Base-by-base conservation (phyloP, 768 basidiomycete genomes). In the Hygrophorus pudorinus region DNA sequence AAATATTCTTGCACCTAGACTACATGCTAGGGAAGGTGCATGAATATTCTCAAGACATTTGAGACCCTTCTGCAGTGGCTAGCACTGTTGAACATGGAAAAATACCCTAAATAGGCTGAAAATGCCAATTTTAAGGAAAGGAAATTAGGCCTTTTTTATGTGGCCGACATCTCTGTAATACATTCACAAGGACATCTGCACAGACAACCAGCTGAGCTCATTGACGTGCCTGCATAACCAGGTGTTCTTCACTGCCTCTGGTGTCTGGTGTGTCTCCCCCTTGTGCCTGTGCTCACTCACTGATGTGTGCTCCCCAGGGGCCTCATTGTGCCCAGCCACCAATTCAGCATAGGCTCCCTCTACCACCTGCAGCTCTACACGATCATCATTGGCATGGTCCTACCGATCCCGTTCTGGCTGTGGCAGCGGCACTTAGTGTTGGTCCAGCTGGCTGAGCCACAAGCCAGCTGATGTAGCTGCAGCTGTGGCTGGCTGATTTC, bases 211-310 rank as follows among this genome's bases (percentile, higher is more conserved):
- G 65, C 53, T 58, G 49, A 81, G 78, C 50, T 63, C 70, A 54
- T 66, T 90, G 48, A 86, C 81, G 5, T 98, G 94, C 59, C 90
- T 92, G 12, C 78, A 83, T 49, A 87, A 87, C 50, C 75, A 80
- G 53, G 87, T 92, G 14, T 89, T 83, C 66, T 94, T 80, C 66
- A 87, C 90, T 9, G 87, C 92, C 4, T 90, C 89, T 4, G 83
- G 85, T 17, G 70, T 96, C 46, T 98, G 94, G 93, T 91, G 43
- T 42, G 83, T 38, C 34, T 44, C 24, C 44, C 20, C 17, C 41
- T 41, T 16, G 18, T 4, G 41, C 36, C 21, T 28, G n/a, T 29
- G 16, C 18, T 41, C 11, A 18, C 2, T 45, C 34, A 17, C 18
- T 45, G 24, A 36, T 42, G 38, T 35, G 12, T 16, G 42, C 40